A percentile compares a stretch with the other conserved stretches of the same genome.
These are phyloP conservation scores for Graphilbum sp. DNA, from an alignment of 2,329 filamentous ascomycete genomes.

Conservation along the genomic window DNA sequence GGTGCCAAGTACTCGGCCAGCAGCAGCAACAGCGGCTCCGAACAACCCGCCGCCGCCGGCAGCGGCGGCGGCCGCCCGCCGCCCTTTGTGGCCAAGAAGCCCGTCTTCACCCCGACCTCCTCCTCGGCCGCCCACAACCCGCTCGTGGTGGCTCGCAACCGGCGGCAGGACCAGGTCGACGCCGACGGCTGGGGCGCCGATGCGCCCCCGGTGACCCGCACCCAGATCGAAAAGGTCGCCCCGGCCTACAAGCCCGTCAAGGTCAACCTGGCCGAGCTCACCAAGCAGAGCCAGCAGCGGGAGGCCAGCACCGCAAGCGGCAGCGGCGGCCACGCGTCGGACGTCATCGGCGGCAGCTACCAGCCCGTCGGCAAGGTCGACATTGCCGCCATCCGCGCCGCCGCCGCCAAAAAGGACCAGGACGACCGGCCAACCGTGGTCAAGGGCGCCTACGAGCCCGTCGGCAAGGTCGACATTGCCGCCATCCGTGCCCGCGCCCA, in stretches of 20 bases:
- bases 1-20: constrained; percentile 82
- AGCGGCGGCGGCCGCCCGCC: constrained; percentile 30
- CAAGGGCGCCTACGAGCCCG: constrained; percentile 85
- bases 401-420: constrained; percentile 46
- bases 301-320: constrained; percentile 23
- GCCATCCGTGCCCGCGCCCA: constrained; percentile 50
- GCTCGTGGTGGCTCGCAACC: constrained; percentile 47
- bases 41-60: too few relatives aligned
- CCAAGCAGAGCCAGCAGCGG: constrained; percentile 43
- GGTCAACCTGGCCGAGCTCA: constrained; percentile 80
- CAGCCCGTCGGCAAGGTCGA: constrained; percentile 96
- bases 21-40: too few relatives aligned
- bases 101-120: constrained; percentile 69
- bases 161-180: constrained; percentile 44
- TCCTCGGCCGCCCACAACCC: constrained; percentile 44
- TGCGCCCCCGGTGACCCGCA: constrained; percentile 77
- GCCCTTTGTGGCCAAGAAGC: constrained; percentile 73
- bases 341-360: constrained; percentile 73
- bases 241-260: constrained; percentile 90
- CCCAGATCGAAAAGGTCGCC: constrained; percentile 78
- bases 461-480: constrained; percentile 94
- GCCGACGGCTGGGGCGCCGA: constrained; percentile 89
- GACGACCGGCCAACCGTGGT: constrained; percentile 74
- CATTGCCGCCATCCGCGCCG: constrained; percentile 69
- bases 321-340: constrained; percentile 27